Evolutionary conservation across 441 rosid species (phyloP).

Genomic region (Isatis lusitanica): DNA sequence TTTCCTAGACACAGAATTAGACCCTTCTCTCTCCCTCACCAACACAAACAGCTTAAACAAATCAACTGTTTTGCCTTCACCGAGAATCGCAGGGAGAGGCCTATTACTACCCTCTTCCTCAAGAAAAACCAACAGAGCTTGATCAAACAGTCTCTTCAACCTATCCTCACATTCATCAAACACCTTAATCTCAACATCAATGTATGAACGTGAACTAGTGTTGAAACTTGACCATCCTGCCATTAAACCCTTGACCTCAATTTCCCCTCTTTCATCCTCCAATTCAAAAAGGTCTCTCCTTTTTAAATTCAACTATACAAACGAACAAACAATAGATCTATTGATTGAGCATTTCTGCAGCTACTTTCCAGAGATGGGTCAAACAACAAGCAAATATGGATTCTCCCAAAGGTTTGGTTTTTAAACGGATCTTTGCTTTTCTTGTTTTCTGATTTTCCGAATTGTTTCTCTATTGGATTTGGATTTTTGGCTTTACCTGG

Average conservation of each 20-base stretch:
- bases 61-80: constrained; percentile 46
- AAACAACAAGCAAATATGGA: not conserved
- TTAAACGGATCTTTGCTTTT: not conserved
- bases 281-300: constrained; percentile 19
- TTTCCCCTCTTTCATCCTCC: constrained; percentile 9
- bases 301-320: not conserved
- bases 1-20: constrained; percentile 40
- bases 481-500: constrained; percentile 24
- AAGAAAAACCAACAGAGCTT: constrained; percentile 47
- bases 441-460: not conserved
- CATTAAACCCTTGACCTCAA: constrained; percentile 41
- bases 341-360: not conserved
- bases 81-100: constrained; percentile 49
- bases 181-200: constrained; percentile 29
- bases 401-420: not conserved
- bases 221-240: constrained; percentile 55
- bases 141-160: constrained; percentile 52
- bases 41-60: constrained; percentile 54
- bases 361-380: constrained; percentile 1
- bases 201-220: constrained; percentile 39
- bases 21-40: constrained; percentile 53
- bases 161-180: constrained; percentile 38
- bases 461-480: not conserved
- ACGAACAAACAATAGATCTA: constrained; percentile 1
- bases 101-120: constrained; percentile 51